phyloP scores from a whole-genome alignment of 257 asterid genomes.

The Primulina huaijiensis region DNA sequence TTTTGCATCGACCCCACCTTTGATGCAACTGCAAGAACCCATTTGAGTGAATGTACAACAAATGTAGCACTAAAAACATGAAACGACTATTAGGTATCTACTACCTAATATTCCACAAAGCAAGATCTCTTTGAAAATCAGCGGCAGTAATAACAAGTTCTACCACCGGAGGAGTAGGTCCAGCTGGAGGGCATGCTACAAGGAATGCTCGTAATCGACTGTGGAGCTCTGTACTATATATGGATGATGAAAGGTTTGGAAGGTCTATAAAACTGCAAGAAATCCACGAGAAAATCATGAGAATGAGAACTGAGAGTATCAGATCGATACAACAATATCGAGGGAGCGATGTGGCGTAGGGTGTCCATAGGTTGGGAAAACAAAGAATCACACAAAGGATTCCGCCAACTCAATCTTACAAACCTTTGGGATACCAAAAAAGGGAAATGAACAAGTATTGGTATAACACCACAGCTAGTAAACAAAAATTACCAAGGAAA shows the following conservation, averaged over 20 bases:
- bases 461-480: background rate
- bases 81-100: background rate
- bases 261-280: conserved; percentile 79
- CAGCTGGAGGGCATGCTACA: conserved; percentile 75
- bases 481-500: background rate
- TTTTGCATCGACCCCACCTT: conserved; percentile 90
- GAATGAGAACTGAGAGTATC: conserved; percentile 12
- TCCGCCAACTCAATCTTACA: background rate
- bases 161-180: conserved; percentile 70
- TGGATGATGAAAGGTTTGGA: conserved; percentile 75
- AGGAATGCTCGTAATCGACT: conserved; percentile 76
- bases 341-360: background rate
- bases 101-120: conserved; percentile 78
- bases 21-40: conserved; percentile 58
- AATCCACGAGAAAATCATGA: conserved; percentile 23
- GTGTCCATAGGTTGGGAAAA: background rate
- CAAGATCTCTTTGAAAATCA: conserved; percentile 84
- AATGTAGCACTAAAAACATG: background rate
- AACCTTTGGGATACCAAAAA: background rate
- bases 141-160: conserved; percentile 81
- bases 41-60: conserved; percentile 14
- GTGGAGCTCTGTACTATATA: conserved; percentile 78
- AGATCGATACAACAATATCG: background rate
- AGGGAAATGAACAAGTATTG: background rate
- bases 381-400: background rate